Base-by-base conservation (phyloP, 805 yeast species). In the Alloascoidea hylecoeti region DNA sequence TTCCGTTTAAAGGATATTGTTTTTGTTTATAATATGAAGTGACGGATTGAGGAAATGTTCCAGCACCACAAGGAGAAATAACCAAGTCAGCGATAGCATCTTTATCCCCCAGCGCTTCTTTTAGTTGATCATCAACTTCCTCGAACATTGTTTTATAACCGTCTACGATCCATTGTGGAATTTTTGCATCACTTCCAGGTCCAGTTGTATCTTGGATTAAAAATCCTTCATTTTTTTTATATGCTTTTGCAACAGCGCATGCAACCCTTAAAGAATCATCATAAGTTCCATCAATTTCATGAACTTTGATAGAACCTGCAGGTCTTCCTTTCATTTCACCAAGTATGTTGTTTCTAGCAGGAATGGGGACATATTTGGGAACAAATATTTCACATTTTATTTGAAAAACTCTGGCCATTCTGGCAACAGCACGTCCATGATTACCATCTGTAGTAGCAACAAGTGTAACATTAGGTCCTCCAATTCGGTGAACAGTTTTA, bases 21-120 rank as follows among this genome's bases (percentile, higher is more conserved):
- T 23, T 23, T 23, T 23, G 30, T 23, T n/a, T 23, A 23, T 23
- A 23, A n/a, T 23, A 23, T n/a, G 9, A 9, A 23, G n/a, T n/a
- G 13, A 23, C 30, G 13, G 30, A 9, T 23, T 23, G 30, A n/a
- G 30, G 30, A n/a, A 23, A 23, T 9, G 30, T 23, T 9, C 30
- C 30, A 9, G 30, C 30, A n/a, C 30, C 30, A 23, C 30, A 23
- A n/a, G 30, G 30, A 23, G 30, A 23, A 23, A 23, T 23, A n/a
- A 23, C 30, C 13, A 23, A n/a, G n/a, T 23, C 30, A 23, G 30
- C 13, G n/a, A 23, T n/a, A 9, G 30, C n/a, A n/a, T n/a, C n/a
- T 9, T 9, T 23, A n/a, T 23, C 13, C 13, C 30, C 30, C 30
- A 23, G n/a, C 9, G 9, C 13, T 9, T n/a, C n/a, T 9, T n/a